Conservation (phyloP, 2,329 filamentous ascomycete species). For the Xylaria sp. region DNA sequence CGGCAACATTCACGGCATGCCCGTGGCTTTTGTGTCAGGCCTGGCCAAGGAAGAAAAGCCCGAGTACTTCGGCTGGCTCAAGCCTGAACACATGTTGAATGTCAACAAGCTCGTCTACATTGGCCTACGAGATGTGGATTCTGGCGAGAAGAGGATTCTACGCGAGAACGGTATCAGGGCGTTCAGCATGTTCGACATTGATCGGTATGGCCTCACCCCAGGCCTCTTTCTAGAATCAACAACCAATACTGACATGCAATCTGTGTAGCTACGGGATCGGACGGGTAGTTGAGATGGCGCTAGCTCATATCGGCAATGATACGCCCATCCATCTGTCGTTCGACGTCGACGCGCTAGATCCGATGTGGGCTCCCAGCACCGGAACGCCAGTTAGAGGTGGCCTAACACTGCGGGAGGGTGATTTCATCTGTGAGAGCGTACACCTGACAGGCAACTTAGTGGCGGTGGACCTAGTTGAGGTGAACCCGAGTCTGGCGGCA, state of each 20-base stretch:
- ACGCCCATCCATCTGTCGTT: conserved; percentile 98
- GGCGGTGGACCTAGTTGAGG: conserved; percentile 84
- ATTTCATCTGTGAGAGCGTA: conserved; percentile 92
- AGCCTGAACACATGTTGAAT: conserved; percentile 74
- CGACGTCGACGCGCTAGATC: conserved; percentile 95
- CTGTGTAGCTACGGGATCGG: conserved; percentile 83
- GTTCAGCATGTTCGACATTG: conserved; percentile 98
- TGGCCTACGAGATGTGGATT: conserved; percentile 89
- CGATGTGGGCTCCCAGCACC: conserved; percentile 94
- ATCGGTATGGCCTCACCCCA: conserved; percentile 66
- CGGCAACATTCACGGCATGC: conserved; percentile 98
- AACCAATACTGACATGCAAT: conserved; percentile 18
- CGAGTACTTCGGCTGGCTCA: conserved; percentile 90
- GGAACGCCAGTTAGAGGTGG: conserved; percentile 95
- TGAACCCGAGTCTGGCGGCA: conserved; percentile 77
- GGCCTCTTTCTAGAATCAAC: not conserved
- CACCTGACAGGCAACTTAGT: conserved; percentile 82
- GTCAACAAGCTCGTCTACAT: conserved; percentile 95
- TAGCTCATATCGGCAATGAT: conserved; percentile 92
- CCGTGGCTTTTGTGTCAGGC: conserved; percentile 89
- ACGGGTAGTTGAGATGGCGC: conserved; percentile 96
- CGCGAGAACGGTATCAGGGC: conserved; percentile 91
- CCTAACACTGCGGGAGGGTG: conserved; percentile 91
- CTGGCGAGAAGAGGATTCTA: conserved; percentile 92
- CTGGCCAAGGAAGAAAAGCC: conserved; percentile 79